A percentile compares a stretch with the other conserved stretches of the same genome.
These are phyloP conservation scores for Lachancea sp. DNA, from an alignment of 805 yeast genomes.

Conservation along the genomic window DNA sequence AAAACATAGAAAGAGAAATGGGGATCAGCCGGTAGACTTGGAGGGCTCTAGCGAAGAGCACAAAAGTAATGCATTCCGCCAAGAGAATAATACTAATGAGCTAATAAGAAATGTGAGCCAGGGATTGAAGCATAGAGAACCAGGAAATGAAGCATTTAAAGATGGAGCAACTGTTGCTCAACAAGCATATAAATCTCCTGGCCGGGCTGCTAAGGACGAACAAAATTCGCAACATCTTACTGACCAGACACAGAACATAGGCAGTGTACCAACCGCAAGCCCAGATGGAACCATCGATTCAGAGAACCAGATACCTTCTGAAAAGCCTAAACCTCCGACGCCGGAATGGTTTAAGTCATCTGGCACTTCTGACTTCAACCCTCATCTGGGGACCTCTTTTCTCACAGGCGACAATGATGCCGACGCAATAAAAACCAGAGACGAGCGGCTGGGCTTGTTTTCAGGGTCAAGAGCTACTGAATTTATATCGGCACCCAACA, in stretches of 20 bases:
- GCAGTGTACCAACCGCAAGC: not conserved
- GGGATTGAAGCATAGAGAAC: not conserved
- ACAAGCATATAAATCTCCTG: not conserved
- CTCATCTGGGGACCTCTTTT: constrained; percentile 17
- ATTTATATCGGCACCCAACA: constrained; percentile 2
- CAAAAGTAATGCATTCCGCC: not conserved
- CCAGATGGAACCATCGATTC: not conserved
- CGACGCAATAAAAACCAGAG: constrained; percentile 21
- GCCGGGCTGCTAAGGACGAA: constrained; percentile 13
- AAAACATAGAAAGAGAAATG: constrained; percentile 44
- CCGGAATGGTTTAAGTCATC: constrained; percentile 31
- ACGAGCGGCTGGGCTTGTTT: constrained; percentile 16
- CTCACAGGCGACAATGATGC: constrained; percentile 12
- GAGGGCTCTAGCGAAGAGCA: constrained; percentile 30
- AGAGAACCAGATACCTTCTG: not conserved
- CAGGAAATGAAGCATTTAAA: not conserved
- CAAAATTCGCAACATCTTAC: constrained; percentile 22
- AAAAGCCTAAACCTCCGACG: constrained; percentile 12
- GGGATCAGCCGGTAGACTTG: not conserved
- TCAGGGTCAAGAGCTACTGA: constrained; percentile 20
- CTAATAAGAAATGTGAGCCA: not conserved
- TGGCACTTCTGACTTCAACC: constrained; percentile 13
- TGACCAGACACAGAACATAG: constrained; percentile 16
- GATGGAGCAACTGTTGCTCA: not conserved
- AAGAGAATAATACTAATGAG: not conserved